Percentiles rank a stretch among this genome's conserved stretches.
Conservation (phyloP, 345 rosid genomes). For the Pistacia atlantica region DNA sequence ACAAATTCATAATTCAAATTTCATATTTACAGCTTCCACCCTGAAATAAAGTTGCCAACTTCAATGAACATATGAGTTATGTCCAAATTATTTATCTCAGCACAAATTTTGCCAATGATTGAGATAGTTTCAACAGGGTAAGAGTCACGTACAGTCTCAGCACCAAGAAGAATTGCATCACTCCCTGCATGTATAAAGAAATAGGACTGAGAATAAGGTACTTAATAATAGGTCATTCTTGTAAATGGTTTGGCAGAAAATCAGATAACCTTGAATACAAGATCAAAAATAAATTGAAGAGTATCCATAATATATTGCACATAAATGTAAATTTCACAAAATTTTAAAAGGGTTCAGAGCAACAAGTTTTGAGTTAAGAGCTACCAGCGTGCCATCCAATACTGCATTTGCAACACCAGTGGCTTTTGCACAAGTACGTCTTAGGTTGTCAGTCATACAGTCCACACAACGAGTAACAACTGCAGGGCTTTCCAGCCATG, state of each 20-base stretch:
- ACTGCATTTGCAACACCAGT: slow-evolving; percentile 99
- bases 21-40: not conserved
- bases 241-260: not conserved
- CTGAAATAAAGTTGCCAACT: not conserved
- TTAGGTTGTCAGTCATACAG: slow-evolving; percentile 93
- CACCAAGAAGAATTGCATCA: slow-evolving; percentile 99
- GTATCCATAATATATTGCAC: not conserved
- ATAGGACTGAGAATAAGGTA: not conserved
- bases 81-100: slow-evolving; percentile 55
- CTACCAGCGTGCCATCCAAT: slow-evolving; percentile 64
- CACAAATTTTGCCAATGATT: slow-evolving; percentile 86
- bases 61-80: not conserved
- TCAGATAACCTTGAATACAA: not conserved
- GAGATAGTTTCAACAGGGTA: slow-evolving; percentile 93
- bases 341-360: not conserved
- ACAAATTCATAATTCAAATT: not conserved
- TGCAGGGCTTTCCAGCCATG: slow-evolving; percentile 99
- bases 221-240: not conserved
- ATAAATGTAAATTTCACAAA: not conserved
- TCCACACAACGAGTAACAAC: slow-evolving; percentile 96
- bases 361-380: slow-evolving; percentile 3
- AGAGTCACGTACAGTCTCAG: slow-evolving; percentile 88
- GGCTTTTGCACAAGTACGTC: slow-evolving; percentile 98
- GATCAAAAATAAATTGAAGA: not conserved
- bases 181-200: slow-evolving; percentile 54